Conservation (phyloP, 257 asterid species). For the Solanum arcanum region DNA sequence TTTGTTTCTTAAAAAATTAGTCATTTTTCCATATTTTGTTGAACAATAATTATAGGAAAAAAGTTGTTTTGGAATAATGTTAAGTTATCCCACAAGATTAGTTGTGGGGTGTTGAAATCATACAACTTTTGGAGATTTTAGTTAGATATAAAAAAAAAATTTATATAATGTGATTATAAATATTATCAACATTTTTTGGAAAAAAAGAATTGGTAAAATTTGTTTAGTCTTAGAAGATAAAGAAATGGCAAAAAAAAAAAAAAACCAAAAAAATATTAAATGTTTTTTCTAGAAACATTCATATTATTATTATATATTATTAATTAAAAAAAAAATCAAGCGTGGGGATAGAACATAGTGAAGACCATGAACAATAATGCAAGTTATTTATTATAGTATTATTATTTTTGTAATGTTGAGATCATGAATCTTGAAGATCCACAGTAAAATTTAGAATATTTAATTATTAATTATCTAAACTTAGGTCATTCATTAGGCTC, state of each 20-base stretch:
- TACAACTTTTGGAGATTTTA: background rate
- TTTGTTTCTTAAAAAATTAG: background rate
- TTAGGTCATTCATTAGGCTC: background rate
- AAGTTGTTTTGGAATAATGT: background rate
- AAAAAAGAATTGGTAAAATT: background rate
- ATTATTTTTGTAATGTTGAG: background rate
- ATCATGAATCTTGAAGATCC: background rate
- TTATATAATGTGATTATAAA: no score
- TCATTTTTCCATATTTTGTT: background rate
- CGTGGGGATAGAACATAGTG: background rate
- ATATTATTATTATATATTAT: background rate
- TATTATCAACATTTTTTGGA: background rate
- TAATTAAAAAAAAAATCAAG: background rate
- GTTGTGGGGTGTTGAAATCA: background rate
- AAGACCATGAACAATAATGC: background rate
- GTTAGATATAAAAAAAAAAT: background rate
- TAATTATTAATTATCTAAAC: background rate
- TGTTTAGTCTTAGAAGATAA: background rate
- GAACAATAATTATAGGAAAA: background rate
- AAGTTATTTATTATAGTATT: background rate
- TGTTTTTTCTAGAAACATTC: background rate
- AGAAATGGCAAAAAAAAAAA: background rate
- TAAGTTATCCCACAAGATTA: background rate
- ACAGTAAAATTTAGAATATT: background rate
- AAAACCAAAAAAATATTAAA: background rate